These are phyloP conservation scores for Diplocarpon mali DNA, from an alignment of 2,329 filamentous ascomycete genomes.

Conservation along the genomic window DNA sequence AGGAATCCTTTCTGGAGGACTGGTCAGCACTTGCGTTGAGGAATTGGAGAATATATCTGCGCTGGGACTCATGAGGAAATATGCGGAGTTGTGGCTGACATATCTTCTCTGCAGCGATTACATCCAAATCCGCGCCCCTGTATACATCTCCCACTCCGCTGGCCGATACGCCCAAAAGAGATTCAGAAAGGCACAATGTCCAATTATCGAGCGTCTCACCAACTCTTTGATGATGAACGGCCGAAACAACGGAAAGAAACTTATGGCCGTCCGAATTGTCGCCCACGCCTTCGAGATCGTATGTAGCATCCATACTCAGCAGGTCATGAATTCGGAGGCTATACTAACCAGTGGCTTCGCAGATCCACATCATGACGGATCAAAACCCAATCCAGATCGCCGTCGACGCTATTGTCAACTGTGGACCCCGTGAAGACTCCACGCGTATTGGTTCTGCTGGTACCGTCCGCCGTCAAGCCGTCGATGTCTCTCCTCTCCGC, in stretches of 20 bases:
- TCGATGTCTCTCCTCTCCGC: conserved; percentile 98
- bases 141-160: conserved; percentile 98
- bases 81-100: conserved; percentile 23
- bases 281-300: conserved; percentile 99
- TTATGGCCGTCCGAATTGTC: conserved; percentile 99
- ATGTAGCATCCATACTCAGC: conserved; percentile 36
- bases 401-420: conserved; percentile 99
- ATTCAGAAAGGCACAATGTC: conserved; percentile 99
- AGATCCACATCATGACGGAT: conserved; percentile 99
- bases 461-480: conserved; percentile 99
- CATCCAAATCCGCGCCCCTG: conserved; percentile 97
- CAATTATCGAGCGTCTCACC: conserved; percentile 99
- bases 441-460: conserved; percentile 98
- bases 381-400: conserved; percentile 99
- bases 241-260: conserved; percentile 99
- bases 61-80: neutral
- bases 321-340: neutral
- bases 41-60: neutral
- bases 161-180: conserved; percentile 98
- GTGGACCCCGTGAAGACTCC: conserved; percentile 98
- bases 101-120: conserved; percentile 64
- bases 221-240: conserved; percentile 99
- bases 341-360: conserved; percentile 17
- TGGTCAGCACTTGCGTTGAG: conserved; percentile 17
- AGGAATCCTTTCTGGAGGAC: conserved; percentile 32